These are phyloP conservation scores for Fraxinus latifolia DNA, from an alignment of 305 asterid genomes.

Conservation along the genomic window DNA sequence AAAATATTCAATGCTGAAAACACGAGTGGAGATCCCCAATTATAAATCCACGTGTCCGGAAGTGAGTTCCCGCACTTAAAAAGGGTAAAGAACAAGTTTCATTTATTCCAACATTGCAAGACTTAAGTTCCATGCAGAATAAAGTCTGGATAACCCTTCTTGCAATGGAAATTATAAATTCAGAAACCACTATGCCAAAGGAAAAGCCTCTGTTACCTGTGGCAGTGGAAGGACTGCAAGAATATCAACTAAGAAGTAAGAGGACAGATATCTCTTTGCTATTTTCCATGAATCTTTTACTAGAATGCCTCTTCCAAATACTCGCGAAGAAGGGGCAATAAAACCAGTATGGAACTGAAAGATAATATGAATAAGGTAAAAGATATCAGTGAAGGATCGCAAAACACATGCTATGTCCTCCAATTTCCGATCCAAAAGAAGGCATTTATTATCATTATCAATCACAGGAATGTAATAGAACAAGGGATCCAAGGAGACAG, in stretches of 20 bases:
- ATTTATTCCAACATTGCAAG: background rate
- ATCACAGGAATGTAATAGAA: conserved; percentile 61
- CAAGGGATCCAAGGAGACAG: conserved; percentile 66
- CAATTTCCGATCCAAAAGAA: conserved; percentile 48
- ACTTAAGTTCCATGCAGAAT: background rate
- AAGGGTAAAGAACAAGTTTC: background rate
- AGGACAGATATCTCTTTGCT: conserved; percentile 55
- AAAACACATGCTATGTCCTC: conserved; percentile 48
- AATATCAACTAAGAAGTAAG: conserved; percentile 45
- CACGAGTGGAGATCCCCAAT: background rate
- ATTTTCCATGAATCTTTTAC: conserved; percentile 62
- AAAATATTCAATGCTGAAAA: background rate
- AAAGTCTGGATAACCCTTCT: conserved; percentile 7
- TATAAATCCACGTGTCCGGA: background rate
- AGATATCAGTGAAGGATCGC: conserved; percentile 57
- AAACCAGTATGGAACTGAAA: conserved; percentile 62
- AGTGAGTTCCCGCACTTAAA: background rate
- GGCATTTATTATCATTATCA: conserved; percentile 42
- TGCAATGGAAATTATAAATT: background rate
- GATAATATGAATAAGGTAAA: conserved; percentile 56
- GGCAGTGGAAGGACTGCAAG: conserved; percentile 68
- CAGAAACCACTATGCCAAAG: background rate
- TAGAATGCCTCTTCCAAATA: conserved; percentile 70
- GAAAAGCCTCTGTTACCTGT: conserved; percentile 37
- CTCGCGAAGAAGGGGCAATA: conserved; percentile 68